phyloP scores from a whole-genome alignment of 1,284 basidiomycete species.

The Schizophyllum commune region DNA sequence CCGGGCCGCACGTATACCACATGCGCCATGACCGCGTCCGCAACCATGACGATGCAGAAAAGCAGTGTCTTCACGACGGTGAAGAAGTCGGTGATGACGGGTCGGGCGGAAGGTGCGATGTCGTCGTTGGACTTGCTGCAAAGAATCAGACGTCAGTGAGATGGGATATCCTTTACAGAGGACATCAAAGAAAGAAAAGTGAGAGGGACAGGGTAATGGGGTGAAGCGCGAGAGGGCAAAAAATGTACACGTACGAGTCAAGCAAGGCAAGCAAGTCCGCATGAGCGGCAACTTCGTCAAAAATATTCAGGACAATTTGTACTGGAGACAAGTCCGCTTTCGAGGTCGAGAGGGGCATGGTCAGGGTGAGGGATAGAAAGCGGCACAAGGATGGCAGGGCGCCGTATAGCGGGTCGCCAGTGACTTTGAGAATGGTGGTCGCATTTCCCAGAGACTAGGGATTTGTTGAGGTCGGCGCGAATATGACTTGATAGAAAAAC shows the following conservation, averaged over 20 bases:
- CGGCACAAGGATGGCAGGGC: background rate
- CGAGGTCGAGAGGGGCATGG: background rate
- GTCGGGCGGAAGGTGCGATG: conserved; percentile 5
- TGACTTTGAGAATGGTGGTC: background rate
- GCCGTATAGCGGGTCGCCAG: background rate
- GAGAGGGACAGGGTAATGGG: background rate
- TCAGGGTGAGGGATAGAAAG: background rate
- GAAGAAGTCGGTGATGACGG: conserved; percentile 37
- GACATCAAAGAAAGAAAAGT: background rate
- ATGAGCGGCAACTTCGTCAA: background rate
- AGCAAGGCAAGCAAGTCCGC: background rate
- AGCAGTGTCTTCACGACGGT: conserved; percentile 55
- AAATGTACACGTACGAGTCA: background rate
- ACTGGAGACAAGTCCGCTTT: background rate
- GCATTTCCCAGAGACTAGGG: no score
- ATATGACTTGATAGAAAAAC: background rate
- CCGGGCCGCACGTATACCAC: conserved; percentile 41
- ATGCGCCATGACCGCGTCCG: conserved; percentile 51
- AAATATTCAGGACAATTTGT: background rate
- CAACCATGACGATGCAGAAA: conserved; percentile 61
- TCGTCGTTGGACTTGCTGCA: background rate
- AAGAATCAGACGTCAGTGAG: background rate
- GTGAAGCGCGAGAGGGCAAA: background rate
- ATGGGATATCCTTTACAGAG: background rate
- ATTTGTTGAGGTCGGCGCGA: no score